phyloP scores from a whole-genome alignment of 2,329 filamentous ascomycete species.

The Zasmidium angulare region DNA sequence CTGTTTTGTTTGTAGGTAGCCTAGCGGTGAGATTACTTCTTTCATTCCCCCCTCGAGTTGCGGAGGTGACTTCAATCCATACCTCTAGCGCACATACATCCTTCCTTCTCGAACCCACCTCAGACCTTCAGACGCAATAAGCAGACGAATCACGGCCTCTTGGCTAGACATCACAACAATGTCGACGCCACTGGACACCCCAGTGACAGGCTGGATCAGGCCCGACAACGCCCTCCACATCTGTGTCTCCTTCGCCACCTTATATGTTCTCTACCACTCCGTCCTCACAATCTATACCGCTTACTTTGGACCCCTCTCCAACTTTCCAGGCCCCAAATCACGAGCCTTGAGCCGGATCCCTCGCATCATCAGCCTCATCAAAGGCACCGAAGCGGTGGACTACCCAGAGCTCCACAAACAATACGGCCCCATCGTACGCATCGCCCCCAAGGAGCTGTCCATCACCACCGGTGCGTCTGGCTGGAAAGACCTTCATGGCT shows the following conservation, averaged over 20 bases:
- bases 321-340: constrained; percentile 44
- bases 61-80: too few species aligned
- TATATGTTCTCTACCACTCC: constrained; percentile 19
- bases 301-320: constrained; percentile 45
- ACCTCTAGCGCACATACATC: too few species aligned
- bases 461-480: constrained; percentile 30
- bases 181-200: neutral
- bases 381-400: constrained; percentile 19
- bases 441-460: constrained; percentile 41
- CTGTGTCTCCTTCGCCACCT: constrained; percentile 6
- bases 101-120: too few species aligned
- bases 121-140: too few species aligned
- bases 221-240: constrained; percentile 8
- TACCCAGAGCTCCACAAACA: constrained; percentile 32
- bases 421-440: constrained; percentile 42
- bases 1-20: too few species aligned
- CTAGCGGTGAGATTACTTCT: too few species aligned
- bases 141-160: neutral
- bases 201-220: neutral
- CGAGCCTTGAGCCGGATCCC: constrained; percentile 25
- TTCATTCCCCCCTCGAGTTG: too few species aligned
- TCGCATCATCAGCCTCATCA: constrained; percentile 11
- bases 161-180: neutral
- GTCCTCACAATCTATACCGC: constrained; percentile 36
- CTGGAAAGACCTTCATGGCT: constrained; percentile 32